phyloP scores from a whole-genome alignment of 2,329 filamentous ascomycete genomes.

The Alternaria gaisen region DNA sequence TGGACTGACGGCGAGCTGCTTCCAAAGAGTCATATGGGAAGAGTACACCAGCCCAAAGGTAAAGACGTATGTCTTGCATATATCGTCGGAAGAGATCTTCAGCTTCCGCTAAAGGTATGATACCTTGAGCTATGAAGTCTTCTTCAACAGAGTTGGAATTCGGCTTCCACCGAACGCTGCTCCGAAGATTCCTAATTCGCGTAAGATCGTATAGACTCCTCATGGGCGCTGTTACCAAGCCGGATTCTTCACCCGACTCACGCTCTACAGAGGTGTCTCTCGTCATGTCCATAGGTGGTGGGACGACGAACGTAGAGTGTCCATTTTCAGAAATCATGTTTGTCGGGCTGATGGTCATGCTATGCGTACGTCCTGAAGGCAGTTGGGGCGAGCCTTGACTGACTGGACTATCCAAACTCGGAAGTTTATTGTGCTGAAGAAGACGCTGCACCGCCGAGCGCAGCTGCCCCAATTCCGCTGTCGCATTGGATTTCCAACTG shows the following conservation, averaged over 20 bases:
- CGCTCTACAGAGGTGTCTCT: conserved; percentile 44
- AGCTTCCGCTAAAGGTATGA: conserved; percentile 37
- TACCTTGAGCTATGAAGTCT: conserved; percentile 45
- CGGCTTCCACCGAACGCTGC: conserved; percentile 34
- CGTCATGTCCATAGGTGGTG: conserved; percentile 46
- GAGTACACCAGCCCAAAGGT: conserved; percentile 46
- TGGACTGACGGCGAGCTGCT: conserved; percentile 39
- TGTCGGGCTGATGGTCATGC: conserved; percentile 30
- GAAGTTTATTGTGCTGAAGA: conserved; percentile 39
- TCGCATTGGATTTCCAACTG: conserved; percentile 46
- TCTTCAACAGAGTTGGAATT: conserved; percentile 38
- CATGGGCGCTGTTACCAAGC: conserved; percentile 46
- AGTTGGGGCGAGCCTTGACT: conserved; percentile 23
- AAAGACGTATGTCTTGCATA: conserved; percentile 42
- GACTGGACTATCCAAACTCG: conserved; percentile 28
- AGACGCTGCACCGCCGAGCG: conserved; percentile 40
- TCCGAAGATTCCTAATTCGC: conserved; percentile 44
- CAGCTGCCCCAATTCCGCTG: conserved; percentile 36
- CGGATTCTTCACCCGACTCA: conserved; percentile 37
- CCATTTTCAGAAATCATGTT: conserved; percentile 39
- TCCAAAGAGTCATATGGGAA: conserved; percentile 43
- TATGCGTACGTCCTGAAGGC: conserved; percentile 16
- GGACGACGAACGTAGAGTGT: conserved; percentile 33
- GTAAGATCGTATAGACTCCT: conserved; percentile 47
- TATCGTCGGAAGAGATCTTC: conserved; percentile 44